phyloP scores from a whole-genome alignment of 768 basidiomycete species.

The Rhodocollybia butyracea region DNA sequence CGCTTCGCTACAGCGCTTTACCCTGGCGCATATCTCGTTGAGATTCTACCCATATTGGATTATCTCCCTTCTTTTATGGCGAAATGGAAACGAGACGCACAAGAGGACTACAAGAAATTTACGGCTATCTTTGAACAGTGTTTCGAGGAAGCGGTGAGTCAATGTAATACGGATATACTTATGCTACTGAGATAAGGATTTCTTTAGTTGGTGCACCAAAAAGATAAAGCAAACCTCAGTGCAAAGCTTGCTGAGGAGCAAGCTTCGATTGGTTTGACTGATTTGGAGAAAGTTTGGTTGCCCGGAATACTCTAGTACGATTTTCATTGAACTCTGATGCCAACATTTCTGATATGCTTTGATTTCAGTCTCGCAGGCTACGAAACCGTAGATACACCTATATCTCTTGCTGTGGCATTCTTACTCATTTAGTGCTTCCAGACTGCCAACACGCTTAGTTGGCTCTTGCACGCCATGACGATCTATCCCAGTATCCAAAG shows the following conservation, averaged over 20 bases:
- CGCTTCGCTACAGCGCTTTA: not conserved
- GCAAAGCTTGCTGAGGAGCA: not conserved
- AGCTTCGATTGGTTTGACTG: not conserved
- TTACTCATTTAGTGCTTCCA: not conserved
- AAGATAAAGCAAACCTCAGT: not conserved
- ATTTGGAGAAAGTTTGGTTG: not conserved
- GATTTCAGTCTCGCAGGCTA: not conserved
- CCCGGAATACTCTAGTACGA: not conserved
- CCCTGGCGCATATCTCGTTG: slow-evolving; percentile 5
- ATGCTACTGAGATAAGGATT: too few species aligned
- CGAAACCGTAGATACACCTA: not conserved
- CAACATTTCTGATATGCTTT: too few species aligned
- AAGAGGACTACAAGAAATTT: not conserved
- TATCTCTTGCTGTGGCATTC: not conserved
- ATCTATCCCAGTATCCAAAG: slow-evolving; percentile 1
- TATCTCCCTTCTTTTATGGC: not conserved
- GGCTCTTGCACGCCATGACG: slow-evolving; percentile 1
- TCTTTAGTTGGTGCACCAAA: too few species aligned
- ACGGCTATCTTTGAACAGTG: not conserved
- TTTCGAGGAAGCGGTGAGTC: not conserved
- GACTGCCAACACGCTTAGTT: not conserved
- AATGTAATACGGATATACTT: too few species aligned
- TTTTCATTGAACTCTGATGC: not conserved
- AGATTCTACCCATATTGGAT: not conserved
- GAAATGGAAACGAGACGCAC: slow-evolving; percentile 2